Percentiles rank a stretch among this genome's conserved stretches.
Evolutionary conservation across 441 rosid species (phyloP).

Genomic region (Pelargonium myrrhifolium): DNA sequence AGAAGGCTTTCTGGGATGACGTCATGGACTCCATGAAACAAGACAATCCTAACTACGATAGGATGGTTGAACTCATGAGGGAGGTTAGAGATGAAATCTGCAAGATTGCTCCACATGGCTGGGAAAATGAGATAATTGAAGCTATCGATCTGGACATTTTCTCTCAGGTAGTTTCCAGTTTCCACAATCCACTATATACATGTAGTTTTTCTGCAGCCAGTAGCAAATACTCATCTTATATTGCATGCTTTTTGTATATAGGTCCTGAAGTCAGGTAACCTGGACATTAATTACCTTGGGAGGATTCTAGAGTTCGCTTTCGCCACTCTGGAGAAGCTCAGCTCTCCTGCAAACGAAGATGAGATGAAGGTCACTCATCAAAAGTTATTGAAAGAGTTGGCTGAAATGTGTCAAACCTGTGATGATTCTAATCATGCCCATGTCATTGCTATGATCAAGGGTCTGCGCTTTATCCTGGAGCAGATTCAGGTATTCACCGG

Average conservation of each 20-base stretch:
- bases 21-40: constrained; percentile 55
- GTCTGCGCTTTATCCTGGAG: constrained; percentile 74
- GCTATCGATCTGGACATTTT: constrained; percentile 73
- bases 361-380: constrained; percentile 45
- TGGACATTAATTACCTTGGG: constrained; percentile 69
- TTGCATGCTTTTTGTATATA: constrained; percentile 16
- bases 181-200: no score
- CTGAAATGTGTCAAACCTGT: constrained; percentile 40
- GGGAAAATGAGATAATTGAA: constrained; percentile 69
- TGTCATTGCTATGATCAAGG: constrained; percentile 63
- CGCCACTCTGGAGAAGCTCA: constrained; percentile 63
- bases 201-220: no score
- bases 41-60: constrained; percentile 51
- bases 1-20: constrained; percentile 81
- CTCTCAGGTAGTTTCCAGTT: constrained; percentile 44
- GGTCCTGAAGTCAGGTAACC: constrained; percentile 63
- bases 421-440: constrained; percentile 42
- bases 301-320: constrained; percentile 74
- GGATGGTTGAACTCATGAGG: constrained; percentile 64
- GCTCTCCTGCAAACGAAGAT: constrained; percentile 64
- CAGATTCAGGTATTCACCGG: constrained; percentile 64
- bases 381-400: constrained; percentile 52
- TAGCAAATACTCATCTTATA: no score
- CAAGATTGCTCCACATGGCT: constrained; percentile 75
- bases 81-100: constrained; percentile 84